Conservation (phyloP, 768 basidiomycete species). For the Podaxis sp. region DNA sequence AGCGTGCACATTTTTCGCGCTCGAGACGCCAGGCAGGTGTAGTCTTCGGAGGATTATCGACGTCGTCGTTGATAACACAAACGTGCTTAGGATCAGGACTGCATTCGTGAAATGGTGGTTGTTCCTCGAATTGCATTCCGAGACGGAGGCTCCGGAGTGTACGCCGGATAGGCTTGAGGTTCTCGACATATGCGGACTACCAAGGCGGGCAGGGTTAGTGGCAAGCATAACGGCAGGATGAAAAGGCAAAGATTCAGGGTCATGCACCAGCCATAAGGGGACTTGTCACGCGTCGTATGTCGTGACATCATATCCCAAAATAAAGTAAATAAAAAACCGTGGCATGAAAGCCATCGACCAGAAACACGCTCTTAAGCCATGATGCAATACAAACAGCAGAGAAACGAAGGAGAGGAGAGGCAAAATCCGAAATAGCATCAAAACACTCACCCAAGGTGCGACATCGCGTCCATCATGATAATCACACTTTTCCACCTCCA, state of each 20-base stretch:
- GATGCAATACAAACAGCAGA: neutral
- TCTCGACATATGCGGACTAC: conserved; percentile 6
- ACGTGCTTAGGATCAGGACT: neutral
- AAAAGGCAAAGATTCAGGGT: neutral
- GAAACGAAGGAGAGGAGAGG: neutral
- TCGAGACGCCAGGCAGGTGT: conserved; percentile 20
- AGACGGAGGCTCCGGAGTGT: conserved; percentile 4
- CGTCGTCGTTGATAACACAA: conserved; percentile 5
- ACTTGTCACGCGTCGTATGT: neutral
- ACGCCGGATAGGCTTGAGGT: conserved; percentile 8
- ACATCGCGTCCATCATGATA: conserved; percentile 35
- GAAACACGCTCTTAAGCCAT: conserved; percentile 27
- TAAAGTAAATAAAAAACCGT: neutral
- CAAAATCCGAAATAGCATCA: neutral
- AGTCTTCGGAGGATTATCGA: neutral
- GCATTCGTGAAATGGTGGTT: conserved; percentile 1
- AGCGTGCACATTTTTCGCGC: conserved; percentile 29
- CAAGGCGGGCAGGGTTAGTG: conserved; percentile 6
- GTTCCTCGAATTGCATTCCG: conserved; percentile 8
- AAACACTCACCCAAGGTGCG: conserved; percentile 32
- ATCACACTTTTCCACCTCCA: conserved; percentile 40
- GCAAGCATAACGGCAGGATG: neutral
- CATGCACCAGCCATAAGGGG: neutral
- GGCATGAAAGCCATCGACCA: neutral
- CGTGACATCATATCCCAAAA: neutral